phyloP scores from a whole-genome alignment of 164 flowering plant species.

The Dillenia suffruticosa region DNA sequence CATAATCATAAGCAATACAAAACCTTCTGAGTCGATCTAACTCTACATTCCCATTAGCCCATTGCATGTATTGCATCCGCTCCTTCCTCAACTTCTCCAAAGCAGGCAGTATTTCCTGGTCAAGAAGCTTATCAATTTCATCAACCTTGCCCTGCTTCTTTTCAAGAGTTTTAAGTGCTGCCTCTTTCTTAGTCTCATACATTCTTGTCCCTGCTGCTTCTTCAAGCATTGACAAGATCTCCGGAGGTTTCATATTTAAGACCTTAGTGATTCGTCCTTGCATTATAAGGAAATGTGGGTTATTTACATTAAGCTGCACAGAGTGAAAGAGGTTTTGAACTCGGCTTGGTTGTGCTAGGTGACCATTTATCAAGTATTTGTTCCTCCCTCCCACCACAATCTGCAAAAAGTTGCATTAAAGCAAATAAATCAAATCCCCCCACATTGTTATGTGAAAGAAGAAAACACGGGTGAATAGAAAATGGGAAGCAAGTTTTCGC shows the following conservation, averaged over 20 bases:
- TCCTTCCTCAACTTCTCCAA: constrained; percentile 92
- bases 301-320: constrained; percentile 96
- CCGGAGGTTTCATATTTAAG: constrained; percentile 98
- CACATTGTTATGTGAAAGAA: too few relatives aligned
- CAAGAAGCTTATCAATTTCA: constrained; percentile 95
- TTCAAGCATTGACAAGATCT: constrained; percentile 94
- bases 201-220: constrained; percentile 99
- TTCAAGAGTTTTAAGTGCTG: constrained; percentile 93
- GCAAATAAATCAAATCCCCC: too few relatives aligned
- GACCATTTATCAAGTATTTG: constrained; percentile 94
- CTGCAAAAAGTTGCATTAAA: constrained; percentile 30
- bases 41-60: constrained; percentile 97
- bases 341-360: constrained; percentile 95
- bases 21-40: constrained; percentile 85
- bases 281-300: constrained; percentile 99
- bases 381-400: constrained; percentile 99
- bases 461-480: too few relatives aligned
- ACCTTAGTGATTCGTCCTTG: constrained; percentile 99
- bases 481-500: too few relatives aligned
- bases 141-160: constrained; percentile 97
- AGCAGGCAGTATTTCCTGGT: constrained; percentile 93
- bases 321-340: constrained; percentile 99
- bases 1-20: constrained; percentile 89
- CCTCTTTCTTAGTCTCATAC: constrained; percentile 97
- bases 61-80: constrained; percentile 90